These are phyloP conservation scores for Tylopilus plumbeoviolaceoides DNA, from an alignment of 768 basidiomycete genomes.

Conservation along the genomic window DNA sequence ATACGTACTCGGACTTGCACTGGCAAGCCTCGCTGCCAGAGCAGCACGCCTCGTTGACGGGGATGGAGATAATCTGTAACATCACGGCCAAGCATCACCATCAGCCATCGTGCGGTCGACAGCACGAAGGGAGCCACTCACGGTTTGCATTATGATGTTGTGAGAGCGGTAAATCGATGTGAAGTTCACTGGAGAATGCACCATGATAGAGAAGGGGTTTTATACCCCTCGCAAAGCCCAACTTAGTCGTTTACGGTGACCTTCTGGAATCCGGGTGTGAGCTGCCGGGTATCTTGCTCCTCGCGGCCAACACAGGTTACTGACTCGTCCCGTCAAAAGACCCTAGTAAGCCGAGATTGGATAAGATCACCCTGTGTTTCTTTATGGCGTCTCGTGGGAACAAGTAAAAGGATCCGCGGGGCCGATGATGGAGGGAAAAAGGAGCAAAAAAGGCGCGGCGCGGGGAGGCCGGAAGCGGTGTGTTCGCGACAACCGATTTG, in stretches of 20 bases:
- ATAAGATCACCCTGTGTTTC: too few species aligned
- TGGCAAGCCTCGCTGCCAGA: conserved; percentile 1
- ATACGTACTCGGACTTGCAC: conserved; percentile 9
- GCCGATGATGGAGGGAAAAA: too few species aligned
- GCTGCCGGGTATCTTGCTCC: too few species aligned
- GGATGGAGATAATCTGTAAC: conserved; percentile 11
- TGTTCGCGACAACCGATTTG: too few species aligned
- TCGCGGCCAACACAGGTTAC: too few species aligned
- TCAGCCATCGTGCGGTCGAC: background rate
- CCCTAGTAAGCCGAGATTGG: too few species aligned
- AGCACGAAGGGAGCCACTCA: conserved; percentile 1
- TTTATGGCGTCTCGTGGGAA: too few species aligned
- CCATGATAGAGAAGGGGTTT: background rate
- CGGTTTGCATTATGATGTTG: conserved; percentile 17
- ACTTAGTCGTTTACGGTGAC: conserved; percentile 3
- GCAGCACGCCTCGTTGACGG: conserved; percentile 22
- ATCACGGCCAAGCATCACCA: background rate
- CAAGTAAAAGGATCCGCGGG: too few species aligned
- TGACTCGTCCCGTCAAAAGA: too few species aligned
- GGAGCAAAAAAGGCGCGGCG: too few species aligned
- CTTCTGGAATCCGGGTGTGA: background rate
- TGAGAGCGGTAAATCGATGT: background rate
- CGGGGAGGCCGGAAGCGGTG: too few species aligned
- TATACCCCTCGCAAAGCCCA: conserved; percentile 2
- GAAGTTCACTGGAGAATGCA: background rate